Evolutionary conservation across 805 yeast genomes (phyloP), one percentile per base, ranked within the genome.

Genomic region (Candida dajiaensis): DNA sequence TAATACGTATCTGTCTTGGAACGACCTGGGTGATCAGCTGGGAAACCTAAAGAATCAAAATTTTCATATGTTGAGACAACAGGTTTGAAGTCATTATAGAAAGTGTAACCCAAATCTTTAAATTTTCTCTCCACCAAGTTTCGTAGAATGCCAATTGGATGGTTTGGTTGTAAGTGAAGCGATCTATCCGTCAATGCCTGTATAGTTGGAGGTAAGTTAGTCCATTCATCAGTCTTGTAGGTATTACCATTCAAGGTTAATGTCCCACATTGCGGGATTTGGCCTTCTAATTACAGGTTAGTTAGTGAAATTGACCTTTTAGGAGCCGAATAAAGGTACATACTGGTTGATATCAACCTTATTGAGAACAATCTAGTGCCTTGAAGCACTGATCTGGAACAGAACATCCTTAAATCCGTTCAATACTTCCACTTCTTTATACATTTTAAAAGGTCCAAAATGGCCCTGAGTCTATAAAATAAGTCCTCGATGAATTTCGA

Each of bases 1-100:
- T 94, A 94, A 65, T 94, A 94, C 0, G 99, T 92, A 63, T 94
- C 99, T 3, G 95, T 85, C 58, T 78, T 85, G 18, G 94, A 80
- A 59, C 99, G 74, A 3, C 99, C 97, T 0, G 96, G 96, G 63
- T 94, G 99, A 59, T 90, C 95, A 31, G 64, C 58, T 1, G 97
- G 96, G 64, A 94, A 92, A 0, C 95, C 97, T 33, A 94, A 73
- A 1, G 85, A 86, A 63, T 94, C 99, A 61, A 94, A 94, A 63
- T 94, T 94, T 59, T 92, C 87, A 58, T 71, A 77, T 2, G 80
- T 84, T 3, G 90, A 73, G 1, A 94, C 99, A 1, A 79, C 85
- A 0, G 99, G 97, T 49, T 76, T 72, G 67, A 89, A 88, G 47
- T 86, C 77, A 61, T 84, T 86, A 66, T 83, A 89, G 55, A 81